Evolutionary conservation across 1,284 basidiomycete species (phyloP).

Genomic region (Pterulicium gracile): DNA sequence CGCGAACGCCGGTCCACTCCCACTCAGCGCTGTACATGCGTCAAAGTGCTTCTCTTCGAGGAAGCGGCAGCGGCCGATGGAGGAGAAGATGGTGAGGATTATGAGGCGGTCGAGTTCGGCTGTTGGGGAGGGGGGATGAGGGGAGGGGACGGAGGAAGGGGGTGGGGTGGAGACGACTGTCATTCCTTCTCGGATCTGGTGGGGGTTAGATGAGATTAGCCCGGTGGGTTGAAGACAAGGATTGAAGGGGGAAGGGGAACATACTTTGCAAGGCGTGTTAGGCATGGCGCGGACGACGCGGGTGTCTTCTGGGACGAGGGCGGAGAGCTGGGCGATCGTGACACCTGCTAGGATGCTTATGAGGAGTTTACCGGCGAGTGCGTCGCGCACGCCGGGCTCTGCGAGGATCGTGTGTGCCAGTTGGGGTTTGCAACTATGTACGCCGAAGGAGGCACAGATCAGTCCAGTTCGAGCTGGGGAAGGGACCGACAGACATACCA

Average conservation of each 20-base stretch:
- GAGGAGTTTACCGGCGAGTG: constrained; percentile 82
- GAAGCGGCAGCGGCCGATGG: constrained; percentile 88
- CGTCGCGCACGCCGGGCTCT: constrained; percentile 78
- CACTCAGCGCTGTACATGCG: constrained; percentile 93
- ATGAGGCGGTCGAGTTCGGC: constrained; percentile 60
- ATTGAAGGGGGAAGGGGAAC: constrained; percentile 12
- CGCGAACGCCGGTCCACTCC: constrained; percentile 94
- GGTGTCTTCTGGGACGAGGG: constrained; percentile 69
- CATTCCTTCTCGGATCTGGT: constrained; percentile 94
- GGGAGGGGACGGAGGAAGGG: constrained; percentile 29
- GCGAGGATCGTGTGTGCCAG: constrained; percentile 69
- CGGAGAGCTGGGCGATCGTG: constrained; percentile 73
- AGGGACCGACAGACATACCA: constrained; percentile 63
- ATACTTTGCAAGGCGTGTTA: constrained; percentile 93
- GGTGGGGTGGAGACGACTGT: constrained; percentile 77
- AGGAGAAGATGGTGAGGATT: constrained; percentile 88
- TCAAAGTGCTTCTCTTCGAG: constrained; percentile 98
- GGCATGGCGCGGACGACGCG: constrained; percentile 96
- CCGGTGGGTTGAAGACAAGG: constrained; percentile 3
- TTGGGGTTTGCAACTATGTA: constrained; percentile 92
- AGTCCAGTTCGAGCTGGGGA: constrained; percentile 1
- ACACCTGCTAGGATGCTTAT: constrained; percentile 97
- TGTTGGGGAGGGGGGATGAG: constrained; percentile 22
- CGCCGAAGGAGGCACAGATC: constrained; percentile 2
- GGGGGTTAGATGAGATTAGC: constrained; percentile 4